Conservation (phyloP, 192 early-diverging fungal species). For the Entrophospora sp. region DNA sequence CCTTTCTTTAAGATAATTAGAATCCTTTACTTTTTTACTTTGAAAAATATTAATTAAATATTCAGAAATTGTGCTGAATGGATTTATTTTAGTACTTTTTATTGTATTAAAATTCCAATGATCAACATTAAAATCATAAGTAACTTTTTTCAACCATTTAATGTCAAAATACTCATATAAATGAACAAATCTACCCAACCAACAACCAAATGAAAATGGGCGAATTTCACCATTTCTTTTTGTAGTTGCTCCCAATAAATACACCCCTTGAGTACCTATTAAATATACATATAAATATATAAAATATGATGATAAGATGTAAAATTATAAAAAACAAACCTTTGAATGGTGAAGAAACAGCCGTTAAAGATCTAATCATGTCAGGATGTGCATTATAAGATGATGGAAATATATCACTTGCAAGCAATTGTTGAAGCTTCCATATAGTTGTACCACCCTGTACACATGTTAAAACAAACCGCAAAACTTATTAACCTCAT, state of each 20-base stretch:
- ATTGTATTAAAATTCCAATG: slow-evolving; percentile 9
- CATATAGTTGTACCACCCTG: slow-evolving; percentile 13
- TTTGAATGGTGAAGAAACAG: slow-evolving; percentile 3
- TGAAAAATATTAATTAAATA: no score
- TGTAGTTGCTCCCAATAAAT: background rate
- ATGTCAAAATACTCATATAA: slow-evolving; percentile 12
- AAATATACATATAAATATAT: no score
- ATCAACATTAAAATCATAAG: slow-evolving; percentile 9
- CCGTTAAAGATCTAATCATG: slow-evolving; percentile 4
- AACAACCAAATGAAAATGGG: slow-evolving; percentile 7
- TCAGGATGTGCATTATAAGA: slow-evolving; percentile 5
- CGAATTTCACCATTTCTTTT: background rate
- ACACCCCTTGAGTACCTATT: slow-evolving; percentile 4
- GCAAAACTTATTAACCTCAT: no score
- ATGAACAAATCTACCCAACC: slow-evolving; percentile 10
- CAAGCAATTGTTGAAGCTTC: slow-evolving; percentile 13
- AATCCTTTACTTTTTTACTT: no score
- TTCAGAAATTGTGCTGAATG: no score
- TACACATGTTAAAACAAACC: no score
- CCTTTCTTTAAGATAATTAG: no score
- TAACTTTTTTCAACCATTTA: slow-evolving; percentile 4
- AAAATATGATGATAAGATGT: background rate
- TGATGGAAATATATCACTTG: background rate
- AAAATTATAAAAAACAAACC: background rate
- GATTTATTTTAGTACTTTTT: no score